Base-by-base conservation (phyloP, 495 filamentous ascomycete species). In the Aspergillus cristatus region DNA sequence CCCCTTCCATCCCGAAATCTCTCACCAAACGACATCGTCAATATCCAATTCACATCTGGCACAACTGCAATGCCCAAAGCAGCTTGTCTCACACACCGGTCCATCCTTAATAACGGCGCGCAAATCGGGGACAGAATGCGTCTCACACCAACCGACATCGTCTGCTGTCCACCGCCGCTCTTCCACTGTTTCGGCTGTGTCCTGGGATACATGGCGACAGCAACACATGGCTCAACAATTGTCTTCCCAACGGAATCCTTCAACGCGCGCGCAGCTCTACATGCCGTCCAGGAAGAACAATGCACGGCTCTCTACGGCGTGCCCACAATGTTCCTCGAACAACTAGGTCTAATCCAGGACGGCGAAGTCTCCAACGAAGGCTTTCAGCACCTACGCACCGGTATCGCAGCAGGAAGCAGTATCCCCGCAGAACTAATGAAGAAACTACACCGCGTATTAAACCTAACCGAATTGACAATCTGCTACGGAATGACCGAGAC, bases 401-500 rank as follows among this genome's bases (percentile, higher is more conserved):
- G 91, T 7, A 96, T 96, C 43, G 90, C 82, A n/a, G 86, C 90
- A 0, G 91, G 91, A 12, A 82, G 76, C 34, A 83, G 75, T 28
- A 79, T 98, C 14, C 91, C 90, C 0, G 71, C 79, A 3, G 76
- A 85, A 38, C 56, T 98, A 16, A 94, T 98, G 91, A 75, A 77
- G 12, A 79, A 75, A 41, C 54, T 98, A 12, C 84, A 90, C 48
- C 65, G 64, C 25, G 67, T 55, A n/a, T 64, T 96, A 4, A 93
- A 93, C 33, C 63, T 98, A 18, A 78, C 74, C 0, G 84, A 94
- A 18, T 53, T 96, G 38, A 94, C 89, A 1, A 96, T 95, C 48
- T 95, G 91, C 67, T 98, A 98, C 58, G 91, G 88, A 26, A 98
- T 98, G 91, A 98, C 91, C 11, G 91, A 98, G 60, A 98, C 91